Evolutionary conservation across 495 filamentous ascomycete species (phyloP), one percentile per base, ranked within the genome.

Genomic region (Pseudoneurospora amorphoporcata): DNA sequence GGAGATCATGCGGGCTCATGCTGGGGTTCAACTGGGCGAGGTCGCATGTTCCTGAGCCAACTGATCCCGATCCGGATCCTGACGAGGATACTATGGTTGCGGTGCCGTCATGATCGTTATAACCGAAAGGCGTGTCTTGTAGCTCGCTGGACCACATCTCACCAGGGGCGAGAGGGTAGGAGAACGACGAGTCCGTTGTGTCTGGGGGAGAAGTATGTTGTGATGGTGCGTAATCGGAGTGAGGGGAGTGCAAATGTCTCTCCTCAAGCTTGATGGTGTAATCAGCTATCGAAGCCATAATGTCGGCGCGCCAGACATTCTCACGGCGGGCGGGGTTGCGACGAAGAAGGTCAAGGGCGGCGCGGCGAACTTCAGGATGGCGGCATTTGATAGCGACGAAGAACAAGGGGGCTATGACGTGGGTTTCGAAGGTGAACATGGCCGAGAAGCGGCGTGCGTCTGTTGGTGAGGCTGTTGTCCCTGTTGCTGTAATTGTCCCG

Each of bases 301-400:
- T 75, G 41, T 76, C 78, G 16, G 77, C 75, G 9, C 82, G 81
- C 82, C 82, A 84, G 3, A 84, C 73, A 61, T 81, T 83, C 69
- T 84, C 82, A 5, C 78, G 77, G 4, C 74, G 42, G 0, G 72
- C 75, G 3, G 81, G 78, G 35, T 82, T 76, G 39, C 80, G 76
- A 69, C 74, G 78, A 69, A 84, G 78, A 8, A 84, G 70, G 8
- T 77, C 78, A 3, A 84, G 75, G 4, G 86, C 86, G 5, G 79
- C 79, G 19, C 82, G 77, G 42, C 86, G 82, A 7, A 87, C 78
- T 8, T 78, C 69, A 6, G 85, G 83, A 37, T 81, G 79, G 12
- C 84, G 79, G 73, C 86, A 87, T 76, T 85, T 87, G 39, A 83
- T 79, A 2, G 81, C 82, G 19, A 86, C 82, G 73, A 86, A 86